Base-by-base conservation (phyloP, 2,329 filamentous ascomycete species). In the Balansia obtecta region DNA sequence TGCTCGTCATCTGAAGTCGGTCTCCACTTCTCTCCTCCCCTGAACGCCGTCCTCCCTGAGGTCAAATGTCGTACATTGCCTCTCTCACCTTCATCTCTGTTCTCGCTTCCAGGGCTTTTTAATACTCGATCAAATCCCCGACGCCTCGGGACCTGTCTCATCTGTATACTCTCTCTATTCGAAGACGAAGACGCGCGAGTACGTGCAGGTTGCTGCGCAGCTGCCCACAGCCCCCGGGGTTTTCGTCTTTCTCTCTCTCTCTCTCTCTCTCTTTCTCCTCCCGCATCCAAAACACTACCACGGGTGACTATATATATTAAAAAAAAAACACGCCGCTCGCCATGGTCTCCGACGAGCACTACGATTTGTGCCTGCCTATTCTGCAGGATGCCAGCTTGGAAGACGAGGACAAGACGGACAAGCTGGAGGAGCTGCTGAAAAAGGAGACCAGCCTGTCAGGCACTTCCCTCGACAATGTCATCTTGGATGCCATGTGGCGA, bases 331-430 rank as follows among this genome's bases (percentile, higher is more conserved):
- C 4, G 38, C 38, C 15, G 32, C 30, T 18, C 62, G 77, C 55
- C 64, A 96, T 97, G 91, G 83, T 95, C 55, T 87, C 90, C 60
- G 91, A 97, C 74, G 83, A 90, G 60, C 82, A 91, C 50, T 95
- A 94, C 73, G 89, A 96, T 60, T 79, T 93, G 62, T 95, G 89
- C 67, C 80, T 94, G 65, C 87, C 88, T 48, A 80, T 96, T 63
- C 79, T 98, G 56, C 83, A 93, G 71, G 85, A 96, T 69, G 71
- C 81, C 52, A 75, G 77, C 50, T 75, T 95, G 54, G 88, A 95
- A 60, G 93, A 97, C 56, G 93, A 98, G 69, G 91, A 96, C 63
- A 95, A 93, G 74, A 91, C 87, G 46, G 91, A 97, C 68, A 86
- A 80, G 69, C 75, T 96, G 49, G 90, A 96, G 70, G 86, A 89